Base-by-base conservation (phyloP, 805 yeast genomes). In the Candida nanaspora region DNA sequence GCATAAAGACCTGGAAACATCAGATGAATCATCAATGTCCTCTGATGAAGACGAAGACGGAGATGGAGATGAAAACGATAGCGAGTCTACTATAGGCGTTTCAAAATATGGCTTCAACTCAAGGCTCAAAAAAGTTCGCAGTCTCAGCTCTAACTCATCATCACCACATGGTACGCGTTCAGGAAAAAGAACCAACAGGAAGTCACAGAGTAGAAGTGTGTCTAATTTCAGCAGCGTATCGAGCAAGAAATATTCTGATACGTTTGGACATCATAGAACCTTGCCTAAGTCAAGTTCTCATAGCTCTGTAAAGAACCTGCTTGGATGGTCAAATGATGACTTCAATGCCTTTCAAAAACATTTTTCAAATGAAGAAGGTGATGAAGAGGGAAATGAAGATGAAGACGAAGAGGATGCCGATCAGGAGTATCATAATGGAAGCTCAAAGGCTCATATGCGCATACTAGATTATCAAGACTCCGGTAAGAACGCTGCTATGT, bases 241-340 rank as follows among this genome's bases (percentile, higher is more conserved):
- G 4, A n/a, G n/a, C n/a, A n/a, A n/a, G n/a, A n/a, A n/a, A n/a
- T n/a, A n/a, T n/a, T n/a, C n/a, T n/a, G n/a, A n/a, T n/a, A n/a
- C n/a, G n/a, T n/a, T n/a, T 3, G 25, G 8, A 19, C 13, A 32
- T 19, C 23, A 19, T 9, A 32, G 25, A 19, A 21, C 25, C 13
- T 32, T 20, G 18, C 8, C 35, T 4, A 20, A 10, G 15, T 32
- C 20, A 13, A 32, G 20, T 19, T 10, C 35, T 11, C 4, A 21
- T 6, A 32, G 6, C 4, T 14, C 35, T 14, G 15, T 7, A 7
- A 25, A 36, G 10, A 30, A 30, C 30, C 23, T 41, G 2, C 41
- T 44, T 15, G 48, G 54, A 18, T 50, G 54, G 54, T 39, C 52
- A 14, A 47, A 46, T 30, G 44, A 47, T 31, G 50, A 48, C 9